Evolutionary conservation across 129 eudicot genomes (phyloP), one percentile per base, ranked within the genome.

Genomic region (Flaveria ramosissima): DNA sequence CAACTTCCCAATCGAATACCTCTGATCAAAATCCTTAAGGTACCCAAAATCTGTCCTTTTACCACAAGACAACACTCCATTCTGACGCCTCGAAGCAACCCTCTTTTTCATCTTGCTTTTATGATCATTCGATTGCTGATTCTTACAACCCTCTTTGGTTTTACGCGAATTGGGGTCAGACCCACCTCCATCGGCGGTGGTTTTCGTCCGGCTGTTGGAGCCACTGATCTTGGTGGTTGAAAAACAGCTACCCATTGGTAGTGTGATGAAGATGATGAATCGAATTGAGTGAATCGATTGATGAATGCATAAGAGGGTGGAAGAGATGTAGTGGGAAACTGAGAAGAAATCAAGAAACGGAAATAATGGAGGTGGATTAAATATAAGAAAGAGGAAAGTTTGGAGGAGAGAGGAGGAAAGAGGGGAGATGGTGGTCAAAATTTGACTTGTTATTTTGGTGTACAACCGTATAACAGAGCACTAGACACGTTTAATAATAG

Each of bases 41-140:
- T 93, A 93, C 69, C 98, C 97, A 71, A 93, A 93, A 89, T 91
- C 91, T 0, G 98, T 93, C 73, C 91, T 87, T 78, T 90, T 90
- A 1, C 98, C 98, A 81, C 91, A 84, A 6, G 98, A 88, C n/a
- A 90, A 74, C 30, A 74, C 71, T 80, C 88, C 92, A 63, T 82
- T 65, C 20, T 73, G 79, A 21, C 83, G 84, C 77, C 90, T 78
- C 45, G 84, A 80, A 73, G 53, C 69, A 57, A 73, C 79, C 74
- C 67, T 80, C 51, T 42, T 74, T n/a, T 80, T 74, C 84, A 80
- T 80, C 60, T 73, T 80, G 45, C 67, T 80, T 26, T 24, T 73
- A 26, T 56, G 20, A 55, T 59, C 46, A 7, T 43, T 57, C 77
- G n/a, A 89, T 57, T 47, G 80, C 14, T 77, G 84, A 27, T 62